Evolutionary conservation across 2,329 filamentous ascomycete genomes (phyloP).

Genomic region (Aspergillus candidus): DNA sequence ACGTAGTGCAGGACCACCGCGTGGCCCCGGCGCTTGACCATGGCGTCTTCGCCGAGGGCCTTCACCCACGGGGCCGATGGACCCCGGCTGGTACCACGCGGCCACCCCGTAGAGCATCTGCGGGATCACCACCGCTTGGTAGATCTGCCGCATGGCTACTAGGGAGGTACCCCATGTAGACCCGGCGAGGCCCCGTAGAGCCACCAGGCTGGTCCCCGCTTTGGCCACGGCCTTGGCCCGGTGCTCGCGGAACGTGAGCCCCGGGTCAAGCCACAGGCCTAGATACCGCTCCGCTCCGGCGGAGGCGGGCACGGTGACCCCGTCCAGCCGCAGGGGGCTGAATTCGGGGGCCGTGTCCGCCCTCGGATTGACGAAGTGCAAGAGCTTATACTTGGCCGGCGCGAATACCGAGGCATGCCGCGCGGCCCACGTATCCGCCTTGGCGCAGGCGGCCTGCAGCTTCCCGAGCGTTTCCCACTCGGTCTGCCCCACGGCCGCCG

Average conservation of each 20-base stretch:
- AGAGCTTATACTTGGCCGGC: constrained; percentile 7
- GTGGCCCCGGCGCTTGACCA: too few relatives aligned
- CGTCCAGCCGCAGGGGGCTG: background rate
- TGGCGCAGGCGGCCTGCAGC: background rate
- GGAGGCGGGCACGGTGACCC: background rate
- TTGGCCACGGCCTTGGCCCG: constrained; percentile 3
- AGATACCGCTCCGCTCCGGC: constrained; percentile 4
- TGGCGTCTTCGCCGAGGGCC: too few relatives aligned
- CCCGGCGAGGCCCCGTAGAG: constrained; percentile 3
- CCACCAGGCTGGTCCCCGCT: constrained; percentile 1
- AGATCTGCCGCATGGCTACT: constrained; percentile 17
- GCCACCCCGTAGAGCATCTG: constrained; percentile 20
- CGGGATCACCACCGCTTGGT: constrained; percentile 22
- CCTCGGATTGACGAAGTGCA: constrained; percentile 6
- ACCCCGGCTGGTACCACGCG: background rate
- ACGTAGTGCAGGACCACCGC: too few relatives aligned
- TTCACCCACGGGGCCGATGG: background rate
- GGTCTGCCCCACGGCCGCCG: background rate
- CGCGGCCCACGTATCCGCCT: constrained; percentile 1
- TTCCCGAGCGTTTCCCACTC: background rate
- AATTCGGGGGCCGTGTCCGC: background rate
- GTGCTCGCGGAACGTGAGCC: constrained; percentile 4
- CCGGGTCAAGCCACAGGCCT: constrained; percentile 7
- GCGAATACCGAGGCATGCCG: constrained; percentile 5
- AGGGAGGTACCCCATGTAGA: constrained; percentile 8